Percentiles rank a stretch among this genome's conserved stretches.
These are phyloP conservation scores for Gaertneriomyces sp. DNA, from an alignment of 192 early-diverging fungal species.

Conservation along the genomic window DNA sequence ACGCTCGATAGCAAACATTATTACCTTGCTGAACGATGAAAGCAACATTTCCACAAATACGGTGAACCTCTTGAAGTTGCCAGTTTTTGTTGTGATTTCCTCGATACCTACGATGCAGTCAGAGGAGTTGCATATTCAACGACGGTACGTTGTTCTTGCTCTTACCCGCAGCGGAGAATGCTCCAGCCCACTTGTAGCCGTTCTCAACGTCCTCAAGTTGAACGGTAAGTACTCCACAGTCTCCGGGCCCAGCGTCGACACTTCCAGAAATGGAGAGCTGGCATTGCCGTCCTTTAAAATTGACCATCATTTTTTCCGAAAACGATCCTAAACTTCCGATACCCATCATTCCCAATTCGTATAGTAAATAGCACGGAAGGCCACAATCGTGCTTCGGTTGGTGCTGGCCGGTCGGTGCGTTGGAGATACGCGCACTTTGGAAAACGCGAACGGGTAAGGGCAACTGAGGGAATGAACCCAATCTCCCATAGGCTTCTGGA, in stretches of 20 bases:
- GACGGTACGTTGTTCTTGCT: no score
- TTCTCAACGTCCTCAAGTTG: neutral
- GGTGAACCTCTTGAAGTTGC: slow-evolving; percentile 53
- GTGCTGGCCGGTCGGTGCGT: no score
- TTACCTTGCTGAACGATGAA: slow-evolving; percentile 34
- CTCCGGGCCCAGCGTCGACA: slow-evolving; percentile 8
- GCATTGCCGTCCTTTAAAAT: slow-evolving; percentile 9
- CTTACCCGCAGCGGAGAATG: no score
- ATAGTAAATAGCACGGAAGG: no score
- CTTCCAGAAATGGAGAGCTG: slow-evolving; percentile 11
- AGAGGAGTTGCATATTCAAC: neutral
- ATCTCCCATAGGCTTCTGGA: no score
- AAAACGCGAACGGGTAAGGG: no score
- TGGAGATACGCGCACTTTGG: no score
- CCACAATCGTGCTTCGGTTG: no score
- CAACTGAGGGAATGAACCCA: no score
- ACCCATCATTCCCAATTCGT: neutral
- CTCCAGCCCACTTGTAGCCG: no score
- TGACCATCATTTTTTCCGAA: slow-evolving; percentile 2
- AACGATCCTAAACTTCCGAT: neutral
- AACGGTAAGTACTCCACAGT: slow-evolving; percentile 5
- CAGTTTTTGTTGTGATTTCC: slow-evolving; percentile 52
- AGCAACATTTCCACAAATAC: slow-evolving; percentile 52
- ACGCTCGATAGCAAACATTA: no score
- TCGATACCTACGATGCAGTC: slow-evolving; percentile 41